Evolutionary conservation across 2,329 filamentous ascomycete species (phyloP), one percentile per base, ranked within the genome.

Genomic region (Aurifilum marmelostoma): DNA sequence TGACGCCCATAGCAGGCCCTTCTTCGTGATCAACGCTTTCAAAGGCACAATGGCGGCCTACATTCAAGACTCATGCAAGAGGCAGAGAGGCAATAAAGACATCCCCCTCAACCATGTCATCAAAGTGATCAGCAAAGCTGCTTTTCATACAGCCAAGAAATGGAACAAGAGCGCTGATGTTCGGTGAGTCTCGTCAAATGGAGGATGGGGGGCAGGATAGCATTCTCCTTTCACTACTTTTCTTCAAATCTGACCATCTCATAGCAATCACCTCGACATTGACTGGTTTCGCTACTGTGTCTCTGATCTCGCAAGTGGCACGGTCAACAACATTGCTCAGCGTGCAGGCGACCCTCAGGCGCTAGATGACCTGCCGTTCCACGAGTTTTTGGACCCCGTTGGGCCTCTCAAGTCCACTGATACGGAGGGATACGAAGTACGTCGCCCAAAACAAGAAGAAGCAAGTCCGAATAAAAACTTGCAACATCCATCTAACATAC

Each of bases 201-300:
- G 6, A 18, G 2, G 3, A 8, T 2, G 27, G 27, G 16, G 14
- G 27, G 37, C 5, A 12, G 5, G 0, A 47, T 16, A 2, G 41
- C n/a, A 12, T 37, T n/a, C 2, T 32, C 2, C 9, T n/a, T 9
- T 18, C 12, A 12, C 54, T 32, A 34, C 34, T 34, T 34, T 4
- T 29, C 43, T 2, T 11, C 8, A 1, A 1, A 14, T 9, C 65
- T 69, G 43, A 67, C 37, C 0, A 4, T 7, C 0, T 59, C 1
- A 21, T n/a, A 69, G 68, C 34, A 67, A 69, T 9, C 65, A 65
- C 3, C 27, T 69, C 21, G 61, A 52, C 4, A 24, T 21, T 1
- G 52, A 56, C 9, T 69, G 68, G 68, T 67, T 69, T 7, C 18
- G 68, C 3, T 50, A 62, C 27, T 69, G 65, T 5, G 61, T 67